phyloP scores from a whole-genome alignment of 1,284 basidiomycete genomes.

The Malassezia furfur region DNA sequence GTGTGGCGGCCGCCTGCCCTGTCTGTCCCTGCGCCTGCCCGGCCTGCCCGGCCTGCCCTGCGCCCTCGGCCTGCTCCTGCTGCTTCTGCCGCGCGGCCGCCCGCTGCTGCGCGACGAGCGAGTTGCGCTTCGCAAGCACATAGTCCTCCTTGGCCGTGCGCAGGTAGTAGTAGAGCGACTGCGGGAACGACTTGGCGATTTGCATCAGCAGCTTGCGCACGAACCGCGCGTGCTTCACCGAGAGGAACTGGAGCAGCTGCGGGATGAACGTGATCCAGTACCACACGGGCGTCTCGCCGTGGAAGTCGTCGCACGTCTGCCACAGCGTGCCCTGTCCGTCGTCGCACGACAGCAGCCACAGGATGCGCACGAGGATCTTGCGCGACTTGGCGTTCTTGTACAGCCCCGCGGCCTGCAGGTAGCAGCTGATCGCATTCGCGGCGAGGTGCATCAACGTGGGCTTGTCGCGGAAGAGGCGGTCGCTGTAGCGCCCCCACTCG shows the following conservation, averaged over 20 bases:
- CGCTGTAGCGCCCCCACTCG: constrained; percentile 93
- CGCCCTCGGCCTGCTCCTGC: too few relatives aligned
- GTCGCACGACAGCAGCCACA: constrained; percentile 94
- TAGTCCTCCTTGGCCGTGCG: constrained; percentile 83
- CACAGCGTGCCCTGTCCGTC: constrained; percentile 67
- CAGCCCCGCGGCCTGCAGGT: constrained; percentile 88
- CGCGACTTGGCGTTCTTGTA: constrained; percentile 93
- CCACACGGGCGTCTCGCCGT: constrained; percentile 93
- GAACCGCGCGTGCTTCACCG: constrained; percentile 83
- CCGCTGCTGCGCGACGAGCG: constrained; percentile 30
- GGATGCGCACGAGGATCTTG: constrained; percentile 76
- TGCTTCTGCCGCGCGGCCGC: constrained; percentile 43
- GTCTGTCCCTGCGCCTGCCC: too few relatives aligned
- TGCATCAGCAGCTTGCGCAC: constrained; percentile 80
- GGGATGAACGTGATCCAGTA: constrained; percentile 98
- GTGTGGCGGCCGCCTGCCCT: too few relatives aligned
- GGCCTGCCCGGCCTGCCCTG: too few relatives aligned
- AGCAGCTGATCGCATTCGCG: constrained; percentile 89
- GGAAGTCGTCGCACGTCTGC: constrained; percentile 87
- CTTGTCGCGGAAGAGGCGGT: constrained; percentile 71
- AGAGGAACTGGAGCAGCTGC: constrained; percentile 82
- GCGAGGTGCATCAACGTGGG: constrained; percentile 52
- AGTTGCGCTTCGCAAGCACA: constrained; percentile 50
- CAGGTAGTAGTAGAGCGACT: constrained; percentile 90
- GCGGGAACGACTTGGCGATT: constrained; percentile 85